Conservation (phyloP, 2,329 filamentous ascomycete species). For the Trichoderma sp. region DNA sequence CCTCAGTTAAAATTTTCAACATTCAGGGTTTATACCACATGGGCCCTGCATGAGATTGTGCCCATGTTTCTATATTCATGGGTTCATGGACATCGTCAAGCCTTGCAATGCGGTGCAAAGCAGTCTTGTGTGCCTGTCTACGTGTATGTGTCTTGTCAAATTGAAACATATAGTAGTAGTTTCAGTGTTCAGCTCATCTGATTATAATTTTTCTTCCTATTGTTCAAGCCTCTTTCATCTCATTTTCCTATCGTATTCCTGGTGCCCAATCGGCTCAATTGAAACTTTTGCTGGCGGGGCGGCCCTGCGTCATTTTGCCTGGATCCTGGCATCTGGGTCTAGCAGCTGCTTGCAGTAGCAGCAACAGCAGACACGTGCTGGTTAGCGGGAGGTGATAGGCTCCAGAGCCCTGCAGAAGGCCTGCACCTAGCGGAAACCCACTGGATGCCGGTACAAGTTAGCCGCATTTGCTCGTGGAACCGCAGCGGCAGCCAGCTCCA, state of each 20-base stretch:
- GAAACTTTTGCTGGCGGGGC: conserved; percentile 4
- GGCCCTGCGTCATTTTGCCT: conserved; percentile 17
- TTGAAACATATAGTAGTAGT: neutral
- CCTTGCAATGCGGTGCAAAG: neutral
- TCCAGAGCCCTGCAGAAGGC: neutral
- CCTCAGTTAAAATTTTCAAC: too few species aligned
- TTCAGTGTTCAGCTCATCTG: neutral
- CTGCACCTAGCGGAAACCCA: neutral
- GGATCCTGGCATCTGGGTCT: neutral
- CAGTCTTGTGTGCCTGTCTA: neutral
- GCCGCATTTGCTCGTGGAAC: neutral
- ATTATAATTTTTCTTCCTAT: neutral
- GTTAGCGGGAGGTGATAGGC: conserved; percentile 11
- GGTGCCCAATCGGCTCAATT: conserved; percentile 5
- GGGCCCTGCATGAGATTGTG: too few species aligned
- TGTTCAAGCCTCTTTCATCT: neutral
- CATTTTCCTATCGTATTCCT: neutral
- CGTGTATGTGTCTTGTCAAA: neutral
- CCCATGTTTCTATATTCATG: too few species aligned
- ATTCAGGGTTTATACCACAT: too few species aligned
- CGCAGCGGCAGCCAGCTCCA: neutral
- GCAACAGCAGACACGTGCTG: neutral
- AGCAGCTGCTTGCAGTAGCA: neutral
- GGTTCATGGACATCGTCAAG: neutral
- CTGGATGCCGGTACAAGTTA: neutral